Evolutionary conservation across 2,329 filamentous ascomycete genomes (phyloP), one percentile per base, ranked within the genome.

Genomic region (Colletotrichum godetiae): DNA sequence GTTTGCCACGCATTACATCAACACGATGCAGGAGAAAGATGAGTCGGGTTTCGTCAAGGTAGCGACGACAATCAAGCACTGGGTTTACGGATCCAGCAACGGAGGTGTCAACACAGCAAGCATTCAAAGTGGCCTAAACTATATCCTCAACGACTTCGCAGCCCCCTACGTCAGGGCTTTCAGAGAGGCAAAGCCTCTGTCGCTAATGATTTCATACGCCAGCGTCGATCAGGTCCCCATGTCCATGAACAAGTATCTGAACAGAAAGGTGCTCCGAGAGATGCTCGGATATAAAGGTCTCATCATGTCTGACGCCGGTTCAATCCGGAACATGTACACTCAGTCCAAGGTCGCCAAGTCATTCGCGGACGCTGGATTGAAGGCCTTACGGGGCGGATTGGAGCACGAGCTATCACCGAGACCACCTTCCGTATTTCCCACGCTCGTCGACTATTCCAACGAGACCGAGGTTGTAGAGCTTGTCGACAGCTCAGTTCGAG

Each of bases 41-140:
- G 73, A 78, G 3, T 58, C 78, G 15, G 80, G 81, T 24, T 81
- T 77, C 66, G 63, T 81, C 64, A 81, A 81, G 60, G 77, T 83
- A 5, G 81, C 81, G 2, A 80, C 79, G 4, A 83, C 81, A 2
- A 79, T 82, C 69, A 83, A 83, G 75, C 81, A 82, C 67, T 83
- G 79, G 71, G 76, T 83, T 4, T 83, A 80, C 52, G 81, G 81
- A n/a, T 74, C 76, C 8, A 71, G 73, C 2, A 78, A 76, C 27
- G 81, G 81, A 52, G 81, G 81, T 27, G 78, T 83, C 59, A 83
- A 83, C 74, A 67, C 70, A 0, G 81, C 81, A 6, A 80, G 78
- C 60, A 79, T 80, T 70, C 76, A 77, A 3, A 79, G 78, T 3
- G 81, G 81, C 13, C 72, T 82, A 13, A 82, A 83, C 69, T 76